phyloP scores from a whole-genome alignment of 2,329 filamentous ascomycete species.

The Epichloe glyceriae region DNA sequence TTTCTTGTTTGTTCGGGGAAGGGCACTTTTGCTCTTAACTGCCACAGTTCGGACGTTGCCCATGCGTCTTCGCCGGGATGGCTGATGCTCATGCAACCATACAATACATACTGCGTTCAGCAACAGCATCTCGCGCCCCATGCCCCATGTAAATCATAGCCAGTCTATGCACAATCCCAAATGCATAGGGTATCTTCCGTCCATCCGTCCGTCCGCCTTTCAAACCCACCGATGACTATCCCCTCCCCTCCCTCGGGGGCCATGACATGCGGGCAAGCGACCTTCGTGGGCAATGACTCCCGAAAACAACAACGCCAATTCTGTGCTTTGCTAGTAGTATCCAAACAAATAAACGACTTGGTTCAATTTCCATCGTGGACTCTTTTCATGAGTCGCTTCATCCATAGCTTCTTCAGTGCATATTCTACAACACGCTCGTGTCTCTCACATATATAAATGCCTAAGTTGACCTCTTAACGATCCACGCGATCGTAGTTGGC shows the following conservation, averaged over 20 bases:
- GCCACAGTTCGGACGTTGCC: too few relatives aligned
- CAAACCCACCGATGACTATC: too few relatives aligned
- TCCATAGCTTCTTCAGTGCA: neutral
- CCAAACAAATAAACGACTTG: neutral
- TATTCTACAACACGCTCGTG: conserved; percentile 6
- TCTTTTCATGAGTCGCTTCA: neutral
- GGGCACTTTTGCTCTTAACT: too few relatives aligned
- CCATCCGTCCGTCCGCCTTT: neutral
- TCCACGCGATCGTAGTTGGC: conserved; percentile 43
- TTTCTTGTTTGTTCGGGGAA: neutral
- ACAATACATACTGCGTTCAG: neutral
- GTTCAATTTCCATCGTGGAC: neutral
- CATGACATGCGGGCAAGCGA: neutral
- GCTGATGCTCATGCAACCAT: neutral
- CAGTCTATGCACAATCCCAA: neutral
- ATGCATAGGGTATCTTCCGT: neutral
- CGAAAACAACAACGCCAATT: neutral
- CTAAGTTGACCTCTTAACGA: conserved; percentile 14
- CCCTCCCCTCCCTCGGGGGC: neutral
- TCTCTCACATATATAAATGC: conserved; percentile 7
- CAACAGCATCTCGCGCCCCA: neutral
- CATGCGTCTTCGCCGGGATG: too few relatives aligned
- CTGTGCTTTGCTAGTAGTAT: neutral
- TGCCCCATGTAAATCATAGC: neutral
- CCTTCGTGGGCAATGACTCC: neutral